Conservation (phyloP, 2,329 filamentous ascomycete species). For the Fusarium secorum region DNA sequence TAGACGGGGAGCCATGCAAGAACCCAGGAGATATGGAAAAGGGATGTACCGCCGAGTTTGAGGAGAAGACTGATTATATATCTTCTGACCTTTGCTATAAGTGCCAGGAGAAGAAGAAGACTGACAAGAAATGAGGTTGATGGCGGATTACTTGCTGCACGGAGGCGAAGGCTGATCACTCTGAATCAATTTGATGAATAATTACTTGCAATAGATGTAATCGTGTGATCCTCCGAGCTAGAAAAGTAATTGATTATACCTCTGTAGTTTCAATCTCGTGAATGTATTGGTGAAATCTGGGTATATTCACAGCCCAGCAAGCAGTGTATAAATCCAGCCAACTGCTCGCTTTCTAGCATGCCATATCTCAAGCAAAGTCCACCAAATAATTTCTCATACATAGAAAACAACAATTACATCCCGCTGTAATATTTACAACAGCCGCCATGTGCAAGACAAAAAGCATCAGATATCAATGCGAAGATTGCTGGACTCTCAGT, state of each 20-base stretch:
- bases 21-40: not conserved
- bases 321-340: not conserved
- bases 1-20: not conserved
- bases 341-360: rapidly evolving
- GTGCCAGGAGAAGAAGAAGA: not conserved
- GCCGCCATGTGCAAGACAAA: not conserved
- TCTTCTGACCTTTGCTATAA: not conserved
- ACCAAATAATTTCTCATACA: not conserved
- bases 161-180: rapidly evolving
- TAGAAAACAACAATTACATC: rapidly evolving
- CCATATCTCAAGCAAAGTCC: no score
- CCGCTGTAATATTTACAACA: no score
- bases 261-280: no score
- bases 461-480: not conserved
- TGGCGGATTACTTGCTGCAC: not conserved
- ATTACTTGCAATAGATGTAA: rapidly evolving
- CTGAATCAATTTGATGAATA: not conserved
- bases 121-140: not conserved
- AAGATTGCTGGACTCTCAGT: not conserved
- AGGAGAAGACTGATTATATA: not conserved
- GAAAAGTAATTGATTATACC: rapidly evolving
- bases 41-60: not conserved
- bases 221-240: rapidly evolving
- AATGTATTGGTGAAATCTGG: no score
- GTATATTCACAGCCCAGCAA: no score